Percentiles rank a stretch among this genome's conserved stretches.
These are phyloP conservation scores for Sclerotiophoma versabilis DNA, from an alignment of 2,329 filamentous ascomycete genomes.

Conservation along the genomic window DNA sequence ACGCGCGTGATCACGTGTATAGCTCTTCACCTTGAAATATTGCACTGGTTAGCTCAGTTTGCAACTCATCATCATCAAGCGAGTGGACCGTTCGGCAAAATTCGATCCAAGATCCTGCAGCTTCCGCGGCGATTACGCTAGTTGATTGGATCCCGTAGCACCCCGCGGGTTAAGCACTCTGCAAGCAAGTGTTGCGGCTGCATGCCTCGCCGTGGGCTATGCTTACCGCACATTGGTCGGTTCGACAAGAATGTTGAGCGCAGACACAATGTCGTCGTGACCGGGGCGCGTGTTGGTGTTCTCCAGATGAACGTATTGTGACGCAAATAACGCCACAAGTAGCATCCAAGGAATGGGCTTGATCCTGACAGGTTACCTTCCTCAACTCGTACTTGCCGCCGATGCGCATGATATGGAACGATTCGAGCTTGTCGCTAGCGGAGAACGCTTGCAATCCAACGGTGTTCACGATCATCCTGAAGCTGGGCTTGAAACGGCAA, in stretches of 20 bases:
- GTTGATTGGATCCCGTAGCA: constrained; percentile 20
- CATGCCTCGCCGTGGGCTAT: constrained; percentile 21
- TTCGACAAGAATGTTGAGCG: constrained; percentile 13
- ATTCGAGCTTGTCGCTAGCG: constrained; percentile 10
- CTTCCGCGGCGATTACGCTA: constrained; percentile 12
- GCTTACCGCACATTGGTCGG: constrained; percentile 21
- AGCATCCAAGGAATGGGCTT: constrained; percentile 10
- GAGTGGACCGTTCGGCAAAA: background rate
- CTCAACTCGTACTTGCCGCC: constrained; percentile 10
- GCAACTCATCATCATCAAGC: background rate
- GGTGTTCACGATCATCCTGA: constrained; percentile 1
- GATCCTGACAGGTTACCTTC: constrained; percentile 16
- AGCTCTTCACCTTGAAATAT: background rate
- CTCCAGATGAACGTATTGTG: constrained; percentile 8
- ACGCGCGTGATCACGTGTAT: constrained; percentile 4
- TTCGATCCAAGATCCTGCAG: constrained; percentile 12
- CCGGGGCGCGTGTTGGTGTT: constrained; percentile 10
- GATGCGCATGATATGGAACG: constrained; percentile 1
- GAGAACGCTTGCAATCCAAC: constrained; percentile 1
- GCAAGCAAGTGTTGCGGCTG: constrained; percentile 20
- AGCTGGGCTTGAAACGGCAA: constrained; percentile 3
- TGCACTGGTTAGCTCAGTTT: background rate
- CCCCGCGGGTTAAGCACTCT: constrained; percentile 24
- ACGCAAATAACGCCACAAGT: constrained; percentile 18
- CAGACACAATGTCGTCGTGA: constrained; percentile 16